Conservation (phyloP, 495 filamentous ascomycete species). For the Penicillium diatomitis region DNA sequence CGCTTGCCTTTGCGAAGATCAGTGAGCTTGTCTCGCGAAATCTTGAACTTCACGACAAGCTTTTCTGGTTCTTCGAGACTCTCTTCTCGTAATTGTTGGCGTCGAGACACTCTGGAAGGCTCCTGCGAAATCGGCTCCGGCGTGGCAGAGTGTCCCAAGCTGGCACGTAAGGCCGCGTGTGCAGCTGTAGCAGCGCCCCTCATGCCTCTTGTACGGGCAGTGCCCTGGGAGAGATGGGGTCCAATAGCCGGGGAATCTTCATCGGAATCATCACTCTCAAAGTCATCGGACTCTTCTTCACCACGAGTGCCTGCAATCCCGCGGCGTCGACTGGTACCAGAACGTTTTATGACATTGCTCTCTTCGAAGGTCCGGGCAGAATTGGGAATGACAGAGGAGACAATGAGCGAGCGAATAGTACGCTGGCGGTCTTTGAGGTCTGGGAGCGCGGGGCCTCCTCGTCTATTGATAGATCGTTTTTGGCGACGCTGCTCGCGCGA, state of each 20-base stretch:
- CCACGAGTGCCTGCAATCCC: conserved; percentile 42
- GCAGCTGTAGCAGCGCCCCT: conserved; percentile 76
- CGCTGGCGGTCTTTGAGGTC: conserved; percentile 92
- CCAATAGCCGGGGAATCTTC: conserved; percentile 77
- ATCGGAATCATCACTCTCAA: conserved; percentile 77
- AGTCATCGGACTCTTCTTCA: conserved; percentile 77
- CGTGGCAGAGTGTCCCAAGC: conserved; percentile 77
- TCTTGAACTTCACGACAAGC: conserved; percentile 62
- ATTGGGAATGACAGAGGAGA: conserved; percentile 84
- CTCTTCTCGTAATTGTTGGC: conserved; percentile 56
- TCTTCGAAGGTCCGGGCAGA: conserved; percentile 73
- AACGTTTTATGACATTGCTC: conserved; percentile 74
- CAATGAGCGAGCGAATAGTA: conserved; percentile 81
- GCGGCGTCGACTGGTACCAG: conserved; percentile 44
- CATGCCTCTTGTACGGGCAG: conserved; percentile 79
- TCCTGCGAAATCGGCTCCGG: conserved; percentile 70
- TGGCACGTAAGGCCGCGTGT: conserved; percentile 61
- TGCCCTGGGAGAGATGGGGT: conserved; percentile 58
- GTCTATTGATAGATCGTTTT: conserved; percentile 87
- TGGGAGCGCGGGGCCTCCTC: conserved; percentile 87
- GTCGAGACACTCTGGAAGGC: conserved; percentile 50
- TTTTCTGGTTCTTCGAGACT: conserved; percentile 55
- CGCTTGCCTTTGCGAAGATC: conserved; percentile 15
- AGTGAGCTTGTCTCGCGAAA: conserved; percentile 46
- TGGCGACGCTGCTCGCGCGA: conserved; percentile 87